A percentile compares a stretch with the other conserved stretches of the same genome.
phyloP scores from a whole-genome alignment of 306 rosid genomes.

The Comarum palustre region DNA sequence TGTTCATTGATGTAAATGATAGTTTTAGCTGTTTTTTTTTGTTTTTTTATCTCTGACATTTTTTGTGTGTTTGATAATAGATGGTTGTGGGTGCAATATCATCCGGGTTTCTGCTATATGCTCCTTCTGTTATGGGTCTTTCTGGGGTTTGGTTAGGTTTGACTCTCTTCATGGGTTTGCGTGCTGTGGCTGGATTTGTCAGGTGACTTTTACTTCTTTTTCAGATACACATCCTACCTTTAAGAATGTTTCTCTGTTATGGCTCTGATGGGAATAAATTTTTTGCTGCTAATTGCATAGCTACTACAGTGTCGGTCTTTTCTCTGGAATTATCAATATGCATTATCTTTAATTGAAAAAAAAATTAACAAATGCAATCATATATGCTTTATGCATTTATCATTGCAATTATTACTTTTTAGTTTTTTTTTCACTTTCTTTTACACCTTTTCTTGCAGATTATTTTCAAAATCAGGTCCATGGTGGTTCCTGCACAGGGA shows the following conservation, averaged over 20 bases:
- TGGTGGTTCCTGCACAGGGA: constrained; percentile 87
- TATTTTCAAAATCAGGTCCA: constrained; percentile 75
- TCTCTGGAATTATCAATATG: background rate
- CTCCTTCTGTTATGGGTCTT: constrained; percentile 60
- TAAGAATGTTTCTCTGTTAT: background rate
- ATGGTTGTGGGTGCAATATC: constrained; percentile 70
- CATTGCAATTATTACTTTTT: constrained; percentile 4
- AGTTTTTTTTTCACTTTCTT: constrained; percentile 4
- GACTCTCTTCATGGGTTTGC: constrained; percentile 80
- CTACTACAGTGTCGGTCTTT: background rate
- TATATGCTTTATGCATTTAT: background rate
- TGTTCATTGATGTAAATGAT: constrained; percentile 7
- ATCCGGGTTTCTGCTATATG: constrained; percentile 63
- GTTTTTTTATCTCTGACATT: background rate
- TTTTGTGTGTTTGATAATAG: constrained; percentile 36
- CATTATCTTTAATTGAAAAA: background rate
- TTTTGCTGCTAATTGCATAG: background rate
- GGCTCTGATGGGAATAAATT: background rate
- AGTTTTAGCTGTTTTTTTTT: constrained; percentile 17
- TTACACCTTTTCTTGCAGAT: constrained; percentile 45
- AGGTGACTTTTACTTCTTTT: constrained; percentile 42
- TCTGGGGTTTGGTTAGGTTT: constrained; percentile 83
- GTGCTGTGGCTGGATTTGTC: constrained; percentile 61
- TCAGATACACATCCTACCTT: background rate
- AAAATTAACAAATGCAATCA: background rate